Evolutionary conservation across 192 early-diverging fungal genomes (phyloP), one percentile per base, ranked within the genome.

Genomic region (Entomortierella chlamydospora): DNA sequence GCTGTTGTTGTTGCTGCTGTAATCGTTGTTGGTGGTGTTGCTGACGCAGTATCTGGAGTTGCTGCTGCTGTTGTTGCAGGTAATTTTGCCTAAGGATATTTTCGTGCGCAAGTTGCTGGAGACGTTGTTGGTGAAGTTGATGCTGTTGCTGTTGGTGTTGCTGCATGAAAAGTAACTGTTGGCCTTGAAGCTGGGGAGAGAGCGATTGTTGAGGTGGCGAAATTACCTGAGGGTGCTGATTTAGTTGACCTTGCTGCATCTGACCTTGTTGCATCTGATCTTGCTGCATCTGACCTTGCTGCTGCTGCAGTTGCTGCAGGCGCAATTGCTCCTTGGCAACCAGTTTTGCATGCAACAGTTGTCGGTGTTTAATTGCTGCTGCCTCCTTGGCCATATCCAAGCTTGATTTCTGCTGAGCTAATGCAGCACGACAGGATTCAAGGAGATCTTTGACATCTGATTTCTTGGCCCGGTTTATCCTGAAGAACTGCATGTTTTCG

Each of bases 341-440:
- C 39, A 68, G 15, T 64, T 79, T 79, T 42, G 54, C 61, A 42
- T 79, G 76, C 30, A 70, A 30, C 12, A 79, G 18, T 37, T 79
- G 68, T n/a, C 54, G 59, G 31, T 70, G 74, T 30, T 78, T 78
- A 26, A 59, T 17, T 5, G 61, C 61, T 2, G 67, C 74, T 5
- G 74, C 74, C 33, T 78, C 74, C 56, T 70, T 78, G 61, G 74
- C 76, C 56, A 79, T 41, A 55, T 79, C 76, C 56, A 70, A 42
- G 34, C 76, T 79, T 26, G 76, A 70, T 30, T 65, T 70, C 33
- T 79, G 76, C 22, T 79, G 76, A 20, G 76, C 68, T 34, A 79
- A 34, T 22, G 76, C 68, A 8, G 68, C 62, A 4, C 76, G 68
- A 56, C 76, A 79, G 12, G 76, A 79, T 0, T 68, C 68, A 2